phyloP scores from a whole-genome alignment of 1,284 basidiomycete genomes.

The Anthracocystis setariae region DNA sequence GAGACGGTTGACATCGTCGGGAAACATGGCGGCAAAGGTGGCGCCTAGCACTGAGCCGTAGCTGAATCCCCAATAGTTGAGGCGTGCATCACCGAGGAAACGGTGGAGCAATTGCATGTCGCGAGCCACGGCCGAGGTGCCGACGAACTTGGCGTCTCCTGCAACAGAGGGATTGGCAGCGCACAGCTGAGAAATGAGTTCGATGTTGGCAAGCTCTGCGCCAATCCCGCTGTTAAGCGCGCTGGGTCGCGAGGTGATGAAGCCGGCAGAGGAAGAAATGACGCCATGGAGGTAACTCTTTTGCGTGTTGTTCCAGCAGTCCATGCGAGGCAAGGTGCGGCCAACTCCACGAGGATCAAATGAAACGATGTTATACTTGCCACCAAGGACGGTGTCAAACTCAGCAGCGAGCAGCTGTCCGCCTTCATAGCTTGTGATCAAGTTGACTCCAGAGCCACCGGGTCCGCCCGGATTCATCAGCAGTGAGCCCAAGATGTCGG shows the following conservation, averaged over 20 bases:
- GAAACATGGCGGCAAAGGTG: conserved; percentile 52
- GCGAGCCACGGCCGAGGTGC: conserved; percentile 43
- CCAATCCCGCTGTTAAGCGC: conserved; percentile 37
- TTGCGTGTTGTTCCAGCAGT: conserved; percentile 46
- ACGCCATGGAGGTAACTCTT: conserved; percentile 37
- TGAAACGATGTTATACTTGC: conserved; percentile 51
- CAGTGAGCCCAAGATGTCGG: conserved; percentile 44
- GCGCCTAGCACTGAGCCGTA: conserved; percentile 56
- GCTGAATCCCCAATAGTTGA: conserved; percentile 55
- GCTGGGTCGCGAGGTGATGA: conserved; percentile 30
- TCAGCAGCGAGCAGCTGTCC: conserved; percentile 28
- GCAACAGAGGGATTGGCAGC: conserved; percentile 17
- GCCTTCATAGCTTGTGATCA: conserved; percentile 31
- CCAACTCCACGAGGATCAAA: conserved; percentile 53
- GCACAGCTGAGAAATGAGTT: conserved; percentile 35
- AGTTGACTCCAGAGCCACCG: conserved; percentile 47
- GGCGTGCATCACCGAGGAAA: conserved; percentile 37
- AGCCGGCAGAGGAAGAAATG: conserved; percentile 29
- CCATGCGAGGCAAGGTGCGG: conserved; percentile 42
- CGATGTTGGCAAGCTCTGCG: conserved; percentile 18
- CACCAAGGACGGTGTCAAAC: conserved; percentile 41
- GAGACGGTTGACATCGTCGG: conserved; percentile 45
- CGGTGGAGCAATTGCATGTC: conserved; percentile 53
- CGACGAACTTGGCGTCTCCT: conserved; percentile 29
- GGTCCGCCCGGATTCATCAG: conserved; percentile 56